Percentiles rank a stretch among this genome's conserved stretches.
phyloP scores from a whole-genome alignment of 352 stramenopile species.

The Phytophthora litchii region DNA sequence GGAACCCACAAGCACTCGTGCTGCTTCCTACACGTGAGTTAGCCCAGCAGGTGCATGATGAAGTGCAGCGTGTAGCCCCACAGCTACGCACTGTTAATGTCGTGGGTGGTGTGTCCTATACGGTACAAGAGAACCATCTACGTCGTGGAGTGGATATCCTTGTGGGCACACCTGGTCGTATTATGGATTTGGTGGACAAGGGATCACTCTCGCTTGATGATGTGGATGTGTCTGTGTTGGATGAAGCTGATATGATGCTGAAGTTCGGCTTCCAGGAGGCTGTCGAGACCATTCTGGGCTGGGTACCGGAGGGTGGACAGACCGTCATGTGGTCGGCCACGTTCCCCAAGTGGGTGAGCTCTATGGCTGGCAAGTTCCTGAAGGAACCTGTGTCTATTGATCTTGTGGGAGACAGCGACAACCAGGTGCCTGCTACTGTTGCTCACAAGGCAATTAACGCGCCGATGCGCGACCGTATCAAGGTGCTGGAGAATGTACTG shows the following conservation, averaged over 20 bases:
- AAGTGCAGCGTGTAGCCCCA: conserved; percentile 84
- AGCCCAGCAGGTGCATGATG: conserved; percentile 95
- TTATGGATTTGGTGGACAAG: conserved; percentile 97
- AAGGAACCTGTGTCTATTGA: conserved; percentile 94
- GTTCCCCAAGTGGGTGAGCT: conserved; percentile 94
- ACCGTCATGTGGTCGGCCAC: conserved; percentile 97
- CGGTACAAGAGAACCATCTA: conserved; percentile 91
- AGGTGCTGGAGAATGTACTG: conserved; percentile 74
- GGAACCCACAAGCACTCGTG: conserved; percentile 91
- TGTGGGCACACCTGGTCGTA: conserved; percentile 96
- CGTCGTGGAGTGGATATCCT: conserved; percentile 93
- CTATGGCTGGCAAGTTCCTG: conserved; percentile 94
- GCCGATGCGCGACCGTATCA: conserved; percentile 67
- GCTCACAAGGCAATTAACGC: conserved; percentile 93
- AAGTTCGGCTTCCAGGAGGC: conserved; percentile 99
- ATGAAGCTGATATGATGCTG: conserved; percentile 98
- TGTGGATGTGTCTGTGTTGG: conserved; percentile 92
- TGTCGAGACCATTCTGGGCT: conserved; percentile 94
- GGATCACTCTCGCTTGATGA: conserved; percentile 91
- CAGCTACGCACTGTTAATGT: conserved; percentile 92
- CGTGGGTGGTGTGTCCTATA: conserved; percentile 95
- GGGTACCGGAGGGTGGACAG: conserved; percentile 80
- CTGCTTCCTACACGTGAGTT: conserved; percentile 98
- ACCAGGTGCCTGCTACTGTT: conserved; percentile 86
- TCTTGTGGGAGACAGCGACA: conserved; percentile 90